Base-by-base conservation (phyloP, 2,329 filamentous ascomycete species). In the Lecanosticta acicola region DNA sequence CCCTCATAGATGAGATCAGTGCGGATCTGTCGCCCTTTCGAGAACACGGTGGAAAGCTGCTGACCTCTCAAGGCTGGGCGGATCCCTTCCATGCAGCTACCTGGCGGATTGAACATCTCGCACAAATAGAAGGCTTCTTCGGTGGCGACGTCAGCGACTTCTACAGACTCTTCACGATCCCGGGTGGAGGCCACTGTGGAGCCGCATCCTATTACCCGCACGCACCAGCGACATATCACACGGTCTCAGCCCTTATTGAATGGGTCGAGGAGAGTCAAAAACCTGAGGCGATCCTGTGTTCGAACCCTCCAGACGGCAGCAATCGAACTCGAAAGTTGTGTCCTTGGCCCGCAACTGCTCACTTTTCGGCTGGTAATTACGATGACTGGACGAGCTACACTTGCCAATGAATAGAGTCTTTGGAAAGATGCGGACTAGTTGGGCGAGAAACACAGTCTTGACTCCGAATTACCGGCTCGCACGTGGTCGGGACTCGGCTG, bases 161-260 rank as follows among this genome's bases (percentile, higher is more conserved):
- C 45, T 61, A 66, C 41, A 53, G 59, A 3, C 43, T 70, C 3
- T 69, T 66, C 43, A 70, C 69, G 67, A 50, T 68, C 4, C 68
- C 68, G 1, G 67, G 56, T 8, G 65, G 66, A 32, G 67, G 68
- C 1, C 68, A 71, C 51, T 68, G 66, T 44, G 64, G 65, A n/a
- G 49, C 62, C 17, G 61, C 62, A 3, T 32, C 53, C 7, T 48
- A 52, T 3, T 68, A 67, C 53, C 61, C 64, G 3, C 50, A 54
- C 14, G 62, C 62, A 18, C 66, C 65, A 3, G 59, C 53, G 1
- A 61, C 54, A 4, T 68, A 67, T 48, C 57, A 67, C 40, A 56
- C 61, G n/a, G 44, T 66, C 3, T 60, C 65, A 3, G 56, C 55
- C 1, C 51, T 69, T 18, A 50, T 65, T 7, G 26, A 48, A 11